Evolutionary conservation across 2,329 filamentous ascomycete species (phyloP), one percentile per base, ranked within the genome.

Genomic region (Triangularia setosa): DNA sequence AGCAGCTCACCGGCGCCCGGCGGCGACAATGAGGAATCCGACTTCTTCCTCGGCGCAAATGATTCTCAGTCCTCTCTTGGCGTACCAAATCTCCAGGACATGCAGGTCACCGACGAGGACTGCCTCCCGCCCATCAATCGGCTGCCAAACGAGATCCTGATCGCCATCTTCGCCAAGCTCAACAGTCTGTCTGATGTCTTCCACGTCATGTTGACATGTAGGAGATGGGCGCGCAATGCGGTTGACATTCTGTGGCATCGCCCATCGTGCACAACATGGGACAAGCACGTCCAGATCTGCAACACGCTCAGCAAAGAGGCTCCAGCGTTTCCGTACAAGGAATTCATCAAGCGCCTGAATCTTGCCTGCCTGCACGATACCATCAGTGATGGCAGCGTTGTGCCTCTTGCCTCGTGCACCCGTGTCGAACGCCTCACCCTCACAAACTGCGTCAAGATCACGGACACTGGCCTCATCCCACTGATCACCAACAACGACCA

Each of bases 231-330:
- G 27, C 84, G 90, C 68, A 97, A 97, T 74, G 90, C 91, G 60
- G 95, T 98, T 70, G 94, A 95, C 68, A 84, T 97, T 69, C 83
- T 99, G 23, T 99, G 95, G 95, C 93, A 97, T 76, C 86, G 95
- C 44, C 95, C 95, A 1, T 88, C 92, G 27, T 98, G 95, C 79
- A 93, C 90, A 72, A 92, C 88, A 71, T 97, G 92, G 90, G 78
- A 83, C 12, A 93, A 93, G 74, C 87, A 97, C 72, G 82, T 87
- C 72, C 89, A 81, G 69, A 95, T 99, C 69, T 93, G 93, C 73
- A 83, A 84, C 64, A 93, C 94, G 1, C 86, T 97, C 35, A 84
- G 86, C 55, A 83, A 88, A 27, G 79, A 85, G 33, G 79, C 88
- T n/a, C 90, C 91, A 69, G 94, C 91, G 77, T 99, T 97, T 76